Evolutionary conservation across 768 basidiomycete species (phyloP).

Genomic region (Hydnum rufescens): DNA sequence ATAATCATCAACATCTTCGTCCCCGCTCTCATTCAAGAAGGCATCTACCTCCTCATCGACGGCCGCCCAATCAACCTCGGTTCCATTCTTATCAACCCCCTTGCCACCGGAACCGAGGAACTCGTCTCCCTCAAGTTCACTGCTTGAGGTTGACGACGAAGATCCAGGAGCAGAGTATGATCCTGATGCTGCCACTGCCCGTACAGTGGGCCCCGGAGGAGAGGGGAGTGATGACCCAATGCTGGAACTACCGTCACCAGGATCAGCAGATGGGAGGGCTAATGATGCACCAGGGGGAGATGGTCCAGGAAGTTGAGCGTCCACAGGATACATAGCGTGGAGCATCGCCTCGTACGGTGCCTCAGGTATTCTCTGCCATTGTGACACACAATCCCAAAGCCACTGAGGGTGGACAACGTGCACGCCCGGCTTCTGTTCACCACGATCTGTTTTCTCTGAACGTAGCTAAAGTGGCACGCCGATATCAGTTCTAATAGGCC

Average conservation of each 20-base stretch:
- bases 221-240: conserved; percentile 2
- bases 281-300: background rate
- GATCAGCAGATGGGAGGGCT: background rate
- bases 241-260: conserved; percentile 3
- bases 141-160: conserved; percentile 8
- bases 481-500: background rate
- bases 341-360: conserved; percentile 34
- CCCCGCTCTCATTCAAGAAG: conserved; percentile 59
- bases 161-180: conserved; percentile 16
- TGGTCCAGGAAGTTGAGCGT: background rate
- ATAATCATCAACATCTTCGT: conserved; percentile 10
- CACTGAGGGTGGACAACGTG: conserved; percentile 77
- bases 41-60: conserved; percentile 78
- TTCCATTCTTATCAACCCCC: conserved; percentile 22
- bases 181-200: background rate
- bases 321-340: conserved; percentile 2
- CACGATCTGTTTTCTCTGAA: conserved; percentile 79
- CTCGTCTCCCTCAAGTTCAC: conserved; percentile 18
- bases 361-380: conserved; percentile 75
- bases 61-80: conserved; percentile 54
- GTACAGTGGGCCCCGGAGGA: background rate
- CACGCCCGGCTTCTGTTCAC: conserved; percentile 52
- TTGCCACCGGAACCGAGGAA: too few species aligned
- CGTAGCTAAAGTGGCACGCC: conserved; percentile 34
- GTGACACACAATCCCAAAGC: conserved; percentile 77